Base-by-base conservation (phyloP, 192 early-diverging fungal genomes). In the Backusella parvicylindrica region DNA sequence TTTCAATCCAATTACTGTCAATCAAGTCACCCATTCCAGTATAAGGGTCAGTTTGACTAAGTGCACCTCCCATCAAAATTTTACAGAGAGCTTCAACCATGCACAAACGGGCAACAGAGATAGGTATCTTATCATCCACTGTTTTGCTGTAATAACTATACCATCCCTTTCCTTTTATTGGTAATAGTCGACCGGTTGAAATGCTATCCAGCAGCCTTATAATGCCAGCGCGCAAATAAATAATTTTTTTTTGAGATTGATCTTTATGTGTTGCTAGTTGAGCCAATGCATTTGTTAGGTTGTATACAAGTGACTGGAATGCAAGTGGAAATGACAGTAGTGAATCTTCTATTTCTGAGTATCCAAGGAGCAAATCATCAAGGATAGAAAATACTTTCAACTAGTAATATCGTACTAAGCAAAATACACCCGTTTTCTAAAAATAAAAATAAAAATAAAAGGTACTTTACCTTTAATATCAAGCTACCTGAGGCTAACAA, bases 291-390 rank as follows among this genome's bases (percentile, higher is more conserved):
- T 79, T 70, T 6, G 73, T 43, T 38, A 82, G 70, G 3, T 73
- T 72, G 53, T 79, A 82, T 11, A 84, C 70, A 69, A 84, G 72
- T 16, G 77, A 66, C 33, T 84, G 72, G 31, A 79, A 82, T n/a
- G 75, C 77, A n/a, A 65, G 64, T 6, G 78, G 72, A 37, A 77
- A 73, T 26, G 75, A 82, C 2, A 77, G 75, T 16, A 81, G 37
- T 30, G 63, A 65, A 38, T 68, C 64, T 26, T 70, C 41, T 23
- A 68, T 75, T 15, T 36, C 64, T 13, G 66, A 28, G 6, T 38
- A 74, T 16, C 47, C 32, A 13, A 69, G 68, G n/a, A 83, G 16
- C 9, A 77, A 56, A 23, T 68, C 56, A 28, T 80, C 77, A 8
- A 76, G 18, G 30, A 72, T 75, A 13, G 72, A 64, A 37, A 71